Conservation (phyloP, 352 stramenopile species). For the Globisporangium radiosum region DNA sequence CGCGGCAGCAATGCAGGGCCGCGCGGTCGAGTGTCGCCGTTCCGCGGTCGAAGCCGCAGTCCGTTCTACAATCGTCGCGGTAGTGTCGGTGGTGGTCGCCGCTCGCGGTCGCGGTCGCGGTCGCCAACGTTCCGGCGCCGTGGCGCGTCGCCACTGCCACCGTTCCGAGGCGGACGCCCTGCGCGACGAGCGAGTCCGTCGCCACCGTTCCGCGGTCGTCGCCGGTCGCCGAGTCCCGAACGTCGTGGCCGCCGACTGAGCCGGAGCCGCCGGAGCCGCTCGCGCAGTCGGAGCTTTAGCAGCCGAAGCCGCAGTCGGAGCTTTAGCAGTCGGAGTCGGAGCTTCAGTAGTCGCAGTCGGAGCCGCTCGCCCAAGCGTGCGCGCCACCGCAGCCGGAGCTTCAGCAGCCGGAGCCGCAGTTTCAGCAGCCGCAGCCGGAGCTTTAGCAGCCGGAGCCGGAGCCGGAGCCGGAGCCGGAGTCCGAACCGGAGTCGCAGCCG, state of each 20-base stretch:
- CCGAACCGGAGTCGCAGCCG: slow-evolving; percentile 7
- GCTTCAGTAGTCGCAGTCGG: slow-evolving; percentile 18
- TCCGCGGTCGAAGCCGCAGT: slow-evolving; percentile 42
- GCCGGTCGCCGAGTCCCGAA: slow-evolving; percentile 1
- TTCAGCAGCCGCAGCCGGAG: slow-evolving; percentile 19
- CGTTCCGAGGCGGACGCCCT: slow-evolving; percentile 24
- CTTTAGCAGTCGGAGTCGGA: slow-evolving; percentile 17
- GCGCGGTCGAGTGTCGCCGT: slow-evolving; percentile 27
- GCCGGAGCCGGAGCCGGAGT: slow-evolving; percentile 18
- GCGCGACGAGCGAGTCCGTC: slow-evolving; percentile 13
- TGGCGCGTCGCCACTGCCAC: slow-evolving; percentile 30
- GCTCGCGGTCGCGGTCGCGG: slow-evolving; percentile 16
- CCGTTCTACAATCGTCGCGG: slow-evolving; percentile 19
- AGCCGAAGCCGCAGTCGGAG: slow-evolving; percentile 31
- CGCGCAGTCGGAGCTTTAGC: slow-evolving; percentile 17
- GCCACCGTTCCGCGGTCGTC: slow-evolving; percentile 1
- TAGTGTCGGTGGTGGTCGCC: not conserved
- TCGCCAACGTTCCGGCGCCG: slow-evolving; percentile 38
- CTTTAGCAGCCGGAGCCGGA: slow-evolving; percentile 26
- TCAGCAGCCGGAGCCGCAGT: slow-evolving; percentile 23
- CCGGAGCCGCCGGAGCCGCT: slow-evolving; percentile 2
- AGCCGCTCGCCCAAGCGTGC: too few relatives aligned
- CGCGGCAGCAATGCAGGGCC: not conserved
- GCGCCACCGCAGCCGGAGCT: slow-evolving; percentile 9
- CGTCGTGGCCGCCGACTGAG: slow-evolving; percentile 11